Conservation (phyloP, 2,329 filamentous ascomycete species). For the Penicillium sp. region DNA sequence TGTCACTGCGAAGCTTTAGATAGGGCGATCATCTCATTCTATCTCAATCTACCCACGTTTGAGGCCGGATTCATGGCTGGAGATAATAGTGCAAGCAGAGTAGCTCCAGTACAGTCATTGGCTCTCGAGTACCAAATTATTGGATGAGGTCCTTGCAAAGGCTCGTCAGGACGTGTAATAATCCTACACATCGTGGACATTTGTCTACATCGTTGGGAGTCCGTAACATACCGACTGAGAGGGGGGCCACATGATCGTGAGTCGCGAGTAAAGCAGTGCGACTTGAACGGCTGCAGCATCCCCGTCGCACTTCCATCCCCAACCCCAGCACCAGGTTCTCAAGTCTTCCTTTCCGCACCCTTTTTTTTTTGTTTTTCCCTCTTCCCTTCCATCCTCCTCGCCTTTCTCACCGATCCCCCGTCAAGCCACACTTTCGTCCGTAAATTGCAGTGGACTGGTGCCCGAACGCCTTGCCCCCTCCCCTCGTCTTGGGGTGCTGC, state of each 20-base stretch:
- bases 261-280: not conserved
- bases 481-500: conserved; percentile 14
- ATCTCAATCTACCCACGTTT: too few relatives aligned
- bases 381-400: not conserved
- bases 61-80: too few relatives aligned
- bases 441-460: conserved; percentile 34
- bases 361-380: not conserved
- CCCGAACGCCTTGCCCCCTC: conserved; percentile 40
- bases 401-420: conserved; percentile 8
- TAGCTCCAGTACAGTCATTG: too few relatives aligned
- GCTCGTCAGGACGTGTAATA: too few relatives aligned
- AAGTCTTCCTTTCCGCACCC: not conserved
- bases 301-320: conserved; percentile 4
- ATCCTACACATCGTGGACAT: not conserved
- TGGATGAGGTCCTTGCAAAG: too few relatives aligned
- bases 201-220: not conserved
- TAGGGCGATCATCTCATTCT: too few relatives aligned
- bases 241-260: conserved; percentile 3
- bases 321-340: not conserved
- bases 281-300: not conserved
- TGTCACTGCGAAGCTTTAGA: too few relatives aligned
- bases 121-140: too few relatives aligned
- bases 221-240: not conserved
- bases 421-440: conserved; percentile 33
- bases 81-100: too few relatives aligned